These are phyloP conservation scores for Themeda triandra DNA, from an alignment of 176 grass and related monocot species.

Conservation along the genomic window DNA sequence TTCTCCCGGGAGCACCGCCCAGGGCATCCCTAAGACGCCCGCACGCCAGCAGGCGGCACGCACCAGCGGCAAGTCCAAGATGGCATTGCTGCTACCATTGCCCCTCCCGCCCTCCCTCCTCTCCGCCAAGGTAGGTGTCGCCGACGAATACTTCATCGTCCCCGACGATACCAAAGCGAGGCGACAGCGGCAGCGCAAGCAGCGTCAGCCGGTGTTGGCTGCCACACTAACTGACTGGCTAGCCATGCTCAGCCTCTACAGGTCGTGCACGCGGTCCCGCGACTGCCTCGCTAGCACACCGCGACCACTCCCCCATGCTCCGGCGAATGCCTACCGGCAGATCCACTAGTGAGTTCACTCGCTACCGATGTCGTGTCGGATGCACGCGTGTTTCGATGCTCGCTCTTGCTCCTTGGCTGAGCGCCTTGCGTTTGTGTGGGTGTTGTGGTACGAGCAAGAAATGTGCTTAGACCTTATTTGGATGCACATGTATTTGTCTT, in stretches of 20 bases:
- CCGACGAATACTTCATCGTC: background rate
- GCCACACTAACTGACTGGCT: constrained; percentile 38
- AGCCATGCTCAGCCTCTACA: constrained; percentile 44
- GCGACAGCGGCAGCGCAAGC: background rate
- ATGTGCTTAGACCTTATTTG: too few relatives aligned
- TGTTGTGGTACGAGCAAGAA: too few relatives aligned
- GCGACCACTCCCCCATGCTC: background rate
- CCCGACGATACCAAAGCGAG: constrained; percentile 12
- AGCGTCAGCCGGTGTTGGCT: constrained; percentile 23
- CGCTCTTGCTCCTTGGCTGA: too few relatives aligned
- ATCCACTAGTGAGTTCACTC: background rate
- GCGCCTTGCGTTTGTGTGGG: too few relatives aligned
- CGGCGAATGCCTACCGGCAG: background rate
- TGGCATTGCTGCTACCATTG: constrained; percentile 25
- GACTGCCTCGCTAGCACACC: constrained; percentile 37
- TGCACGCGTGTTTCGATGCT: too few relatives aligned
- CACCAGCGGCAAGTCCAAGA: too few relatives aligned
- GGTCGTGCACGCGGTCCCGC: constrained; percentile 41
- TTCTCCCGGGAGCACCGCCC: too few relatives aligned
- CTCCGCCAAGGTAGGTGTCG: constrained; percentile 27
- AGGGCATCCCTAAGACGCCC: too few relatives aligned
- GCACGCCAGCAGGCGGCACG: too few relatives aligned
- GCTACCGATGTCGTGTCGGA: too few relatives aligned
- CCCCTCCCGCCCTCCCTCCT: constrained; percentile 54
- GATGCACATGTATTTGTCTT: too few relatives aligned